Evolutionary conservation across 768 basidiomycete species (phyloP), one percentile per base, ranked within the genome.

Genomic region (Tephrocybe sp.): DNA sequence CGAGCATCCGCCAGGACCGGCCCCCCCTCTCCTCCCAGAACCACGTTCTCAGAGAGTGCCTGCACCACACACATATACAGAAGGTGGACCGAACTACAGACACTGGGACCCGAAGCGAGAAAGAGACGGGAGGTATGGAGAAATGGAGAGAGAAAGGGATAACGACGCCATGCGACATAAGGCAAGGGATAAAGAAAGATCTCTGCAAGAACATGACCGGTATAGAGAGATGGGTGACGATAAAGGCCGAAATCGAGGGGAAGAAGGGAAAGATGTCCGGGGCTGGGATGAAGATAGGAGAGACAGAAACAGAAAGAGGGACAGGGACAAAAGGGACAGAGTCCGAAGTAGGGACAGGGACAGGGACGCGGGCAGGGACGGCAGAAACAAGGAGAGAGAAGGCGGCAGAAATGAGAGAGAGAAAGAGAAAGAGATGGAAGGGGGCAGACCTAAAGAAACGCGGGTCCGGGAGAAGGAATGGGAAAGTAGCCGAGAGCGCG

Each of bases 311-410:
- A n/a, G n/a, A 12, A 37, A 21, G 16, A 19, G 6, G 6, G 36
- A 19, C 16, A 37, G n/a, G 11, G 28, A 30, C 28, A 12, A n/a
- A n/a, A n/a, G 46, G 16, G 44, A 55, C n/a, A 40, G 18, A 21
- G 56, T 60, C 34, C 39, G 58, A 47, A 54, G 61, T 31, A 56
- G 56, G 57, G 57, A 67, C 35, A 27, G 49, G 36, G 61, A 65
- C 27, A 28, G 57, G 27, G 46, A 64, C 44, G 56, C 31, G 36
- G 35, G 58, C 59, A 35, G 64, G 59, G 19, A 65, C 49, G 44
- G 63, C 64, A 16, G 55, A 49, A 24, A 68, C 62, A 9, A 57
- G 55, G 36, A 66, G 58, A 5, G 63, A 54, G 38, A 62, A 61
- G 0, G 45, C 34, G 1, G 60, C 58, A 4, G 56, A 49, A 46